These are phyloP conservation scores for Margaritispora aquatica DNA, from an alignment of 495 filamentous ascomycete species.

Conservation along the genomic window DNA sequence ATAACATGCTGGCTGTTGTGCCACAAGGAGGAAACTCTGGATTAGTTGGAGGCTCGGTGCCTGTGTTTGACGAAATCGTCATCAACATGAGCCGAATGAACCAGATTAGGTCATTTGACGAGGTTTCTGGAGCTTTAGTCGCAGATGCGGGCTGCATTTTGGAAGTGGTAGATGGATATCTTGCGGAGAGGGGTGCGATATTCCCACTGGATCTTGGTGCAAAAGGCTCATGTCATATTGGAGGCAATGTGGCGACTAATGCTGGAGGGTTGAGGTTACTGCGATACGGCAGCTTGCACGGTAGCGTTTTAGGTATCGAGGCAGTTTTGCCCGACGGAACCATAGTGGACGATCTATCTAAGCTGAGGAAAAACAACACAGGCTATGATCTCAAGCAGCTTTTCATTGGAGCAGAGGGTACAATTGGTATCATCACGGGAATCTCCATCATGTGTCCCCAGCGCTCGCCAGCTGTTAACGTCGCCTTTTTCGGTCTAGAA, in stretches of 20 bases:
- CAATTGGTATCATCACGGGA: slow-evolving; percentile 87
- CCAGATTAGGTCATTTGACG: slow-evolving; percentile 83
- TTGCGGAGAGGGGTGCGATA: slow-evolving; percentile 72
- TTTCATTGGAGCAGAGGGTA: slow-evolving; percentile 92
- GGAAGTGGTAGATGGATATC: slow-evolving; percentile 76
- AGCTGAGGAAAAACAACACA: slow-evolving; percentile 93
- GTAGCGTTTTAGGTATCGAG: slow-evolving; percentile 85
- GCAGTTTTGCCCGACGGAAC: slow-evolving; percentile 90
- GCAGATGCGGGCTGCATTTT: slow-evolving; percentile 87
- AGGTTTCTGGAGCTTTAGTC: slow-evolving; percentile 85
- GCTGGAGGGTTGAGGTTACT: slow-evolving; percentile 87
- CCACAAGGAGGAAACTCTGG: slow-evolving; percentile 97
- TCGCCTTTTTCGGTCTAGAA: slow-evolving; percentile 82
- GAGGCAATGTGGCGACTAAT: slow-evolving; percentile 97
- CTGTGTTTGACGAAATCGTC: slow-evolving; percentile 96
- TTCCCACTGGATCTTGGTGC: slow-evolving; percentile 95
- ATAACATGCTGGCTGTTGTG: slow-evolving; percentile 85
- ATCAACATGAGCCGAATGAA: slow-evolving; percentile 86
- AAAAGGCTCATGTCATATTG: slow-evolving; percentile 95
- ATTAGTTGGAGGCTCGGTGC: slow-evolving; percentile 88
- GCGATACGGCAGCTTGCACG: slow-evolving; percentile 90
- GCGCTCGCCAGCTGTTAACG: slow-evolving; percentile 75
- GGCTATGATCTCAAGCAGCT: slow-evolving; percentile 97
- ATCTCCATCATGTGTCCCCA: slow-evolving; percentile 87
- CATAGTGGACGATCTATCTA: slow-evolving; percentile 79